phyloP scores from a whole-genome alignment of 2,329 filamentous ascomycete genomes.

The Penicillium capsulatum region DNA sequence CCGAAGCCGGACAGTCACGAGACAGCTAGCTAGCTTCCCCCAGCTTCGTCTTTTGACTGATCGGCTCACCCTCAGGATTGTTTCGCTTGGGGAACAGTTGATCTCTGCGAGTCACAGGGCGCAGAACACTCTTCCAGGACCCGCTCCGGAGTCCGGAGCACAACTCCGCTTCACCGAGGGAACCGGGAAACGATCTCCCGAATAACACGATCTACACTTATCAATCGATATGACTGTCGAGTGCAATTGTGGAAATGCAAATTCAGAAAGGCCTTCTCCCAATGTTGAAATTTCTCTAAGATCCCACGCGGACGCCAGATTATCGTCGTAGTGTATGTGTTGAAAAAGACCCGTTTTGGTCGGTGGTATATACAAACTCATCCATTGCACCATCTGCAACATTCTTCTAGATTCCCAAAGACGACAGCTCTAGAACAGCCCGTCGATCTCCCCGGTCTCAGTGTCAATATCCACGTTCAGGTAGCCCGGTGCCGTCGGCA shows the following conservation, averaged over 20 bases:
- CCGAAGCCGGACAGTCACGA: constrained; percentile 10
- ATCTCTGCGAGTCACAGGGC: constrained; percentile 14
- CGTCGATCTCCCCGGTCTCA: constrained; percentile 80
- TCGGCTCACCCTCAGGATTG: no score
- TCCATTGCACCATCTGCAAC: no score
- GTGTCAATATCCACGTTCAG: constrained; percentile 81
- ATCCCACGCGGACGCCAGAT: constrained; percentile 15
- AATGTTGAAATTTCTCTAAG: constrained; percentile 21
- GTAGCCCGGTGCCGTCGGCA: constrained; percentile 93
- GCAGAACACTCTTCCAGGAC: constrained; percentile 14
- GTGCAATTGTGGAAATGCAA: no score
- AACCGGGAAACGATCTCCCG: constrained; percentile 16
- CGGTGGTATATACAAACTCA: constrained; percentile 20
- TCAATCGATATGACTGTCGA: no score
- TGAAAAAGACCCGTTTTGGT: constrained; percentile 16
- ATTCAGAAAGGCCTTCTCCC: no score
- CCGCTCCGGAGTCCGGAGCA: constrained; percentile 25
- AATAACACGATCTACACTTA: constrained; percentile 15
- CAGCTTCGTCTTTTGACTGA: no score
- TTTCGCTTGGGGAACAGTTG: no score
- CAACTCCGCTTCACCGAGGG: constrained; percentile 21
- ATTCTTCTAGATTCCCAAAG: no score
- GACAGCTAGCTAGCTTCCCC: constrained; percentile 2
- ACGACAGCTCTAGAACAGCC: constrained; percentile 73
- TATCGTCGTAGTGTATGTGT: constrained; percentile 21